Base-by-base conservation (phyloP, 345 rosid species). In the Erysimum cheiranthoides region DNA sequence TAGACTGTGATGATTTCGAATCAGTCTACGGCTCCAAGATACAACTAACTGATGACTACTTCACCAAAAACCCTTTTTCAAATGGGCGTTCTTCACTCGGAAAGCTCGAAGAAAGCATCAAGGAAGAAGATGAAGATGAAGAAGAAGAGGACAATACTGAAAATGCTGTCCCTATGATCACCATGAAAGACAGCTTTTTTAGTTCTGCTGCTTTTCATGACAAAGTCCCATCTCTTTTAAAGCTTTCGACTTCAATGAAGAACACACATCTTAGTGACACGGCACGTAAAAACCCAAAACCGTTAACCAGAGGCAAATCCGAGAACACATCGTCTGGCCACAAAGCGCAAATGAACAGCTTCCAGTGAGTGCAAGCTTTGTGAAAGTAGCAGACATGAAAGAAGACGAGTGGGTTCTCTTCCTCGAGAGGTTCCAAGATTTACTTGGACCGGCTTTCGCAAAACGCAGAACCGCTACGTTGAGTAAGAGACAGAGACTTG, bases 401-500 rank as follows among this genome's bases (percentile, higher is more conserved):
- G 93, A 90, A 58, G 97, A 85, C n/a, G 97, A 87, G 52, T 95
- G 99, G 99, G 56, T 21, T 8, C 47, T 82, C 75, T 95, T 96
- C 80, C 52, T 89, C 68, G 98, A 91, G 50, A 93, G 82, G 83
- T 91, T 91, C 65, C 89, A 82, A 66, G 96, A 85, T 66, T 77
- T 90, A 69, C 88, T 96, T 59, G 36, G 61, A 39, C 93, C 92
- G 8, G 98, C 93, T 61, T 93, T 93, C 30, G 87, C 75, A 0
- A 85, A 82, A 53, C 88, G 97, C 30, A 91, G 91, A 82, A 86
- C 89, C 1, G 83, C 84, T 35, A 84, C 89, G 16, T 10, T 79
- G 64, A 91, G 93, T 43, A 93, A 85, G 87, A 90, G 84, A 80
- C 98, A 89, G 93, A 91, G 98, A 90, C 96, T 96, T 5, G 98